These are phyloP conservation scores for Fusarium torreyae DNA, from an alignment of 2,329 filamentous ascomycete genomes.

Conservation along the genomic window DNA sequence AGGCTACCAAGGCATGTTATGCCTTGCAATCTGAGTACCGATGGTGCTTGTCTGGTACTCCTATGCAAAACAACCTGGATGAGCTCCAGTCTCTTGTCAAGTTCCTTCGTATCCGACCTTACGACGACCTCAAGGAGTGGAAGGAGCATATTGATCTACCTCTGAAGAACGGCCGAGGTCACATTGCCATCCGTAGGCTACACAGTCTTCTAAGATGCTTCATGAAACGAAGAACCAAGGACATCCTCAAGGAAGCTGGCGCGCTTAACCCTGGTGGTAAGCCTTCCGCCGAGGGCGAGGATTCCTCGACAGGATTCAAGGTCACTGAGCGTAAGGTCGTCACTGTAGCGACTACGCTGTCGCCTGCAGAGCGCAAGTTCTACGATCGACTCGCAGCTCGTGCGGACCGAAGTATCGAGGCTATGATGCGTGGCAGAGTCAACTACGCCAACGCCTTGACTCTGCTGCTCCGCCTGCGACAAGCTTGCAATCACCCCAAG, in stretches of 20 bases:
- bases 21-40: slow-evolving; percentile 88
- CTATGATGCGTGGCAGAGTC: slow-evolving; percentile 87
- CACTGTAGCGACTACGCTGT: slow-evolving; percentile 83
- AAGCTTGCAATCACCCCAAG: slow-evolving; percentile 95
- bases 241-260: slow-evolving; percentile 91
- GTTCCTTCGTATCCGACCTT: slow-evolving; percentile 93
- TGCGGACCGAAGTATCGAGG: slow-evolving; percentile 87
- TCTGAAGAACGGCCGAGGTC: slow-evolving; percentile 90
- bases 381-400: slow-evolving; percentile 87
- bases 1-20: slow-evolving; percentile 93
- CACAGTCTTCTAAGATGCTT: slow-evolving; percentile 90
- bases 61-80: slow-evolving; percentile 98
- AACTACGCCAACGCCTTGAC: slow-evolving; percentile 97
- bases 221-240: slow-evolving; percentile 99
- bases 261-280: slow-evolving; percentile 84
- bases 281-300: slow-evolving; percentile 64
- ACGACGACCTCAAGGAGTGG: slow-evolving; percentile 88
- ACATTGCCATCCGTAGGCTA: slow-evolving; percentile 88
- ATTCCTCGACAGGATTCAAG: slow-evolving; percentile 80
- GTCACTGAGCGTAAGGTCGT: slow-evolving; percentile 93
- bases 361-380: slow-evolving; percentile 84
- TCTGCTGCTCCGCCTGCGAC: slow-evolving; percentile 88
- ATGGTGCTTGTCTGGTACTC: slow-evolving; percentile 97
- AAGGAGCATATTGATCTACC: slow-evolving; percentile 91
- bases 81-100: slow-evolving; percentile 94